Evolutionary conservation across 1,284 basidiomycete genomes (phyloP).

Genomic region (Irpex sp.): DNA sequence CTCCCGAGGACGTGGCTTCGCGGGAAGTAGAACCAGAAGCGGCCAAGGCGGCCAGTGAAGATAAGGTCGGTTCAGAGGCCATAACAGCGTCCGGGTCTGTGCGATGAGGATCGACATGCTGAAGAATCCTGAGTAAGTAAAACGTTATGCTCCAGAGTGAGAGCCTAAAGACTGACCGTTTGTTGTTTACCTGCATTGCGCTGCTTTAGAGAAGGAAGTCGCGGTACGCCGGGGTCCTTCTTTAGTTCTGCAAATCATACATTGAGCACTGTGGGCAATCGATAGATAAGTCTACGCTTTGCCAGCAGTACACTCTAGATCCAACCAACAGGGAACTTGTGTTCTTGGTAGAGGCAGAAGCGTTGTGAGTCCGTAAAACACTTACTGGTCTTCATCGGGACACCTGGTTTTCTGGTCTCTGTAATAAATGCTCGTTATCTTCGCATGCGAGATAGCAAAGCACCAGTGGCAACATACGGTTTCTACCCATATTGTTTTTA

Average conservation of each 20-base stretch:
- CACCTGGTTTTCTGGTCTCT: background rate
- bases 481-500: background rate
- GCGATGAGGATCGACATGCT: constrained; percentile 19
- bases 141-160: constrained; percentile 16
- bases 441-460: background rate
- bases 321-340: background rate
- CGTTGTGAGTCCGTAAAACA: background rate
- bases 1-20: constrained; percentile 21
- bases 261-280: background rate
- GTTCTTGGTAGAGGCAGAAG: background rate
- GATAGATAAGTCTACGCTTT: background rate
- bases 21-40: constrained; percentile 21
- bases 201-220: constrained; percentile 66
- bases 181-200: constrained; percentile 52
- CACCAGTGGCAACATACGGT: background rate
- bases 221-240: constrained; percentile 81
- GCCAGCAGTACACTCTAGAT: background rate
- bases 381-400: background rate
- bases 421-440: background rate
- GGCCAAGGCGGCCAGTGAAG: constrained; percentile 50
- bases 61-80: constrained; percentile 70
- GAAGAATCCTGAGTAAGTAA: background rate
- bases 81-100: constrained; percentile 58
- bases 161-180: background rate
- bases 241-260: constrained; percentile 53